A percentile compares a stretch with the other conserved stretches of the same genome.
Evolutionary conservation across 371 early-diverging fungal genomes (phyloP).

Genomic region (Syncephalastrum sp.): DNA sequence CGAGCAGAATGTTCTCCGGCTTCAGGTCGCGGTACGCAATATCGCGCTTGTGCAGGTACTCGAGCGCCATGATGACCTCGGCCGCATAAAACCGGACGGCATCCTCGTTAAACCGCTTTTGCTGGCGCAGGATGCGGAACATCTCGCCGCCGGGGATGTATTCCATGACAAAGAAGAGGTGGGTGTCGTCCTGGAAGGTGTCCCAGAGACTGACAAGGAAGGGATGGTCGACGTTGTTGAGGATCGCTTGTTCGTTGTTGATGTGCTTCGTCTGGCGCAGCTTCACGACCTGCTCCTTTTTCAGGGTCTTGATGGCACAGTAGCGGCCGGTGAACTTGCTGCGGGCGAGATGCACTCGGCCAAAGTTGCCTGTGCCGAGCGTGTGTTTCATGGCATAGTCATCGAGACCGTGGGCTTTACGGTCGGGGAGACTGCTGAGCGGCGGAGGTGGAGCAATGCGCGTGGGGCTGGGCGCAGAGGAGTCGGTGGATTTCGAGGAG

Average conservation of each 20-base stretch:
- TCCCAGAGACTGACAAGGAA: conserved; percentile 91
- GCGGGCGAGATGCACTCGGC: conserved; percentile 65
- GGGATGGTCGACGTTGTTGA: conserved; percentile 81
- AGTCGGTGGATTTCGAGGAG: no score
- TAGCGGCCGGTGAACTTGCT: conserved; percentile 47
- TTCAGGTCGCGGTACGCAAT: conserved; percentile 98
- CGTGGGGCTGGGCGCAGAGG: no score
- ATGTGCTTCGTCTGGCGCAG: conserved; percentile 93
- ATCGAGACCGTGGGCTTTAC: conserved; percentile 19
- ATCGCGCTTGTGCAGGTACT: conserved; percentile 90
- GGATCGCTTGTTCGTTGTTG: conserved; percentile 84
- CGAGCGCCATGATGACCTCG: conserved; percentile 80
- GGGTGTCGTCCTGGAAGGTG: conserved; percentile 87
- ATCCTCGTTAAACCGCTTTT: conserved; percentile 84
- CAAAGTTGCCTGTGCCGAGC: conserved; percentile 72
- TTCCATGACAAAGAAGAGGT: conserved; percentile 95
- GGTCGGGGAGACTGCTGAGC: no score
- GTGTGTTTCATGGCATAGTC: conserved; percentile 49
- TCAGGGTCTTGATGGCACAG: conserved; percentile 90
- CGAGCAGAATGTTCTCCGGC: conserved; percentile 93
- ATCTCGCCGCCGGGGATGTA: conserved; percentile 97
- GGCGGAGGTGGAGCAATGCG: no score
- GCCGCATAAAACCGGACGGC: conserved; percentile 83
- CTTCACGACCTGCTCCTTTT: conserved; percentile 91
- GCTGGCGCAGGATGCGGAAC: conserved; percentile 69